A percentile compares a stretch with the other conserved stretches of the same genome.
These are phyloP conservation scores for Sutorius australiensis DNA, from an alignment of 768 basidiomycete genomes.

Conservation along the genomic window DNA sequence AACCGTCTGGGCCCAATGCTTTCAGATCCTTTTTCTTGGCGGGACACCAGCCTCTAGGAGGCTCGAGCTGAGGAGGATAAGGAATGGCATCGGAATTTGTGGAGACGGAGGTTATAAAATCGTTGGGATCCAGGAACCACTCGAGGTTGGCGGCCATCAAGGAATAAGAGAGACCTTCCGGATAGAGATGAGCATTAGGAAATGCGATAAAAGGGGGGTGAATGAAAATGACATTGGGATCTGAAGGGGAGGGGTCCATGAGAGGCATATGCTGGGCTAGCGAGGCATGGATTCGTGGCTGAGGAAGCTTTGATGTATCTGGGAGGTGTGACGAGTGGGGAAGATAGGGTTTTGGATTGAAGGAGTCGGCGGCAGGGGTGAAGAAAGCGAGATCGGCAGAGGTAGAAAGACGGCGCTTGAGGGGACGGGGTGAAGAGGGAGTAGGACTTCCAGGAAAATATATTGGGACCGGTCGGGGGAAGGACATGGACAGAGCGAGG, in stretches of 20 bases:
- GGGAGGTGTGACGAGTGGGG: constrained; percentile 30
- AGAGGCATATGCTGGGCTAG: constrained; percentile 47
- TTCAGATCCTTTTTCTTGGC: constrained; percentile 79
- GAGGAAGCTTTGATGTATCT: constrained; percentile 24
- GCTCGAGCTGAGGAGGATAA: constrained; percentile 76
- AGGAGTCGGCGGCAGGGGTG: constrained; percentile 57
- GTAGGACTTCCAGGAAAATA: constrained; percentile 24
- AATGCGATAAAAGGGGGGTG: constrained; percentile 71
- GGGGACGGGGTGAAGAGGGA: constrained; percentile 28
- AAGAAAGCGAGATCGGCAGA: constrained; percentile 57
- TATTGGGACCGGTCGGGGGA: constrained; percentile 14
- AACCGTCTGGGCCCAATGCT: constrained; percentile 62
- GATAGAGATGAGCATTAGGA: constrained; percentile 55
- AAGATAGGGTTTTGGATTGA: constrained; percentile 63
- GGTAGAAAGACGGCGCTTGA: constrained; percentile 49
- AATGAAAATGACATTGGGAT: constrained; percentile 64
- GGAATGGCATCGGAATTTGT: constrained; percentile 52
- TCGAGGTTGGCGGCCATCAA: constrained; percentile 71
- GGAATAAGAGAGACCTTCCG: constrained; percentile 68
- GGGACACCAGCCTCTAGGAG: constrained; percentile 82
- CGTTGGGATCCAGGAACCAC: constrained; percentile 72
- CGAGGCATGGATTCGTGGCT: constrained; percentile 30
- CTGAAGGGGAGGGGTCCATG: constrained; percentile 67
- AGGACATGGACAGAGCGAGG: constrained; percentile 15
- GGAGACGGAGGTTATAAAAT: constrained; percentile 51